Conservation (phyloP, 768 basidiomycete genomes). For the Cyclocybe aegerita region DNA sequence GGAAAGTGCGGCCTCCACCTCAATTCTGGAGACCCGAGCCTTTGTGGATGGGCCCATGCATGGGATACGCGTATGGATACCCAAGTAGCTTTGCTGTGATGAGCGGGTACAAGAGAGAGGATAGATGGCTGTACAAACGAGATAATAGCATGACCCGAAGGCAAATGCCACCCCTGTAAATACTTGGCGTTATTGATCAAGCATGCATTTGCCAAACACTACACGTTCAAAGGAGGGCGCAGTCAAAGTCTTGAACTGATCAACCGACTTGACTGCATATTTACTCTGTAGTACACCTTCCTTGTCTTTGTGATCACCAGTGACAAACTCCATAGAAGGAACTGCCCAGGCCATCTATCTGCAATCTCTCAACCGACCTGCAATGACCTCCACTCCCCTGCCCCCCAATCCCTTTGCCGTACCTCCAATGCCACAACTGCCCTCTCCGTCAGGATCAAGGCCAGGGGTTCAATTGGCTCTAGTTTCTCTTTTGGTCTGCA, state of each 20-base stretch:
- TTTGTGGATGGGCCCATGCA: conserved; percentile 33
- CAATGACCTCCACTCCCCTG: conserved; percentile 53
- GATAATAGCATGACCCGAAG: conserved; percentile 20
- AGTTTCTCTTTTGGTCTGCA: conserved; percentile 86
- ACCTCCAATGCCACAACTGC: conserved; percentile 47
- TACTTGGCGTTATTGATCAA: neutral
- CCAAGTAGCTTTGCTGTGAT: conserved; percentile 24
- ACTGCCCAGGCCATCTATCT: too few species aligned
- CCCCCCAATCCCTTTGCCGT: conserved; percentile 41
- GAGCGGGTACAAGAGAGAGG: conserved; percentile 7
- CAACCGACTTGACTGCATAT: too few species aligned
- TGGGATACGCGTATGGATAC: conserved; percentile 44
- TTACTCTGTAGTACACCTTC: too few species aligned
- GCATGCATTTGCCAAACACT: neutral
- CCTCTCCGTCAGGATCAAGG: conserved; percentile 57
- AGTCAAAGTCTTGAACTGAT: neutral
- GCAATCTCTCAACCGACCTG: too few species aligned
- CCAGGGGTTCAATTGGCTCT: conserved; percentile 69
- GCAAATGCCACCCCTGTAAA: neutral
- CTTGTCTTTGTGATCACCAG: too few species aligned
- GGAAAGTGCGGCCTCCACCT: conserved; percentile 28
- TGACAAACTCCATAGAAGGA: too few species aligned
- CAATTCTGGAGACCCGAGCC: conserved; percentile 42
- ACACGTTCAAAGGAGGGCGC: neutral
- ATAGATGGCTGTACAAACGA: conserved; percentile 14